Evolutionary conservation across 345 rosid genomes (phyloP).

Genomic region (Luvunga scandens): DNA sequence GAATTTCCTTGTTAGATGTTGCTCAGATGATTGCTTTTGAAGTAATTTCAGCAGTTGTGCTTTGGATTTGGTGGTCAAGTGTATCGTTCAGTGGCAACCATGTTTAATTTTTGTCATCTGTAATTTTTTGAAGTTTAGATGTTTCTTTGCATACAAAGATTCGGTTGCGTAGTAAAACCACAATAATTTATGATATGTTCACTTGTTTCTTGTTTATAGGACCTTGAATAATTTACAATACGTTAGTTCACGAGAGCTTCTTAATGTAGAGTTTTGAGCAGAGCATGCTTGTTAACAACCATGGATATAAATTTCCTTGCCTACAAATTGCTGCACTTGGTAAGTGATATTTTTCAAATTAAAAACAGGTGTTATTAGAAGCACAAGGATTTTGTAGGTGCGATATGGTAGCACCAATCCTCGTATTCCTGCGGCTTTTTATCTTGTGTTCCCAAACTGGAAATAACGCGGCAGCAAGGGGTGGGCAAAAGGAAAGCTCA

Average conservation of each 20-base stretch:
- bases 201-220: neutral
- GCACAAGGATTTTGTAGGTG: too few species aligned
- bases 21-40: constrained; percentile 8
- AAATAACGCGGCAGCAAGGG: too few species aligned
- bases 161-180: constrained; percentile 7
- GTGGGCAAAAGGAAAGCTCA: too few species aligned
- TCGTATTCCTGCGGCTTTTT: too few species aligned
- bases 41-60: constrained; percentile 14
- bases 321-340: too few species aligned
- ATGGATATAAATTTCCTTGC: too few species aligned
- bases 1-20: constrained; percentile 9
- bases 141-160: constrained; percentile 6
- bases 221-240: neutral
- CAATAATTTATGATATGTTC: constrained; percentile 11
- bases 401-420: too few species aligned
- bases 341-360: too few species aligned
- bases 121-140: constrained; percentile 14
- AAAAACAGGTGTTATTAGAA: too few species aligned
- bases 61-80: constrained; percentile 1
- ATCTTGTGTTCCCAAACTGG: too few species aligned
- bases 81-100: neutral
- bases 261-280: neutral
- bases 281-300: neutral
- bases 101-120: constrained; percentile 1
- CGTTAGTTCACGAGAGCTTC: neutral